Percentiles rank a stretch among this genome's conserved stretches.
These are phyloP conservation scores for Acer yangbiense DNA, from an alignment of 345 rosid genomes.

Conservation along the genomic window DNA sequence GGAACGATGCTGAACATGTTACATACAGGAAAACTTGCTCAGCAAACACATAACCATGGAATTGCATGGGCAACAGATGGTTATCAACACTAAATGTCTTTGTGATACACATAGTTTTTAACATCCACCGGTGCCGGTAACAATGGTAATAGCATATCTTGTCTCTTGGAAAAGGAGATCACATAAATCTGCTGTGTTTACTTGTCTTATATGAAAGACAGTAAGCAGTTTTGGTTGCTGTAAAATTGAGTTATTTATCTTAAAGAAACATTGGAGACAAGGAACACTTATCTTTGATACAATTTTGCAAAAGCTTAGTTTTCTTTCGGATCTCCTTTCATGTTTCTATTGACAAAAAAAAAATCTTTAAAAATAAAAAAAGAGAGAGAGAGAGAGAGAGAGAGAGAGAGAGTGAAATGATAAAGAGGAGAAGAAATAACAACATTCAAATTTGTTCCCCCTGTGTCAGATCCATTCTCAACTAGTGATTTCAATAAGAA, in stretches of 20 bases:
- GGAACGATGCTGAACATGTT: background rate
- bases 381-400: background rate
- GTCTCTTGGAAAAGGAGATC: conserved; percentile 1
- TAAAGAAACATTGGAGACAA: background rate
- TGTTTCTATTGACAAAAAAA: background rate
- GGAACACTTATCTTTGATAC: background rate
- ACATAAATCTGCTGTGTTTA: background rate
- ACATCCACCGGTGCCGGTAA: background rate
- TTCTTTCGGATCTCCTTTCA: background rate
- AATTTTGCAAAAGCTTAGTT: background rate
- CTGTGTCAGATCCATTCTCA: background rate
- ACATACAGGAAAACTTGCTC: background rate
- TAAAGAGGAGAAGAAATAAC: background rate
- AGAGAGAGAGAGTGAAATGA: background rate
- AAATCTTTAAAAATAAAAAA: background rate
- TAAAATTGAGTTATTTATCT: background rate
- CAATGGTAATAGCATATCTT: background rate
- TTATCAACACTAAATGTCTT: conserved; percentile 9
- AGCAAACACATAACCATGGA: background rate
- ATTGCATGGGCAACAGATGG: background rate
- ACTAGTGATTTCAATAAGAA: background rate
- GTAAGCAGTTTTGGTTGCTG: background rate
- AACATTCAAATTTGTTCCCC: background rate
- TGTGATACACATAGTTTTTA: background rate
- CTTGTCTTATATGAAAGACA: background rate